Evolutionary conservation across 192 early-diverging fungal species (phyloP).

Genomic region (Cladochytrium replicatum): DNA sequence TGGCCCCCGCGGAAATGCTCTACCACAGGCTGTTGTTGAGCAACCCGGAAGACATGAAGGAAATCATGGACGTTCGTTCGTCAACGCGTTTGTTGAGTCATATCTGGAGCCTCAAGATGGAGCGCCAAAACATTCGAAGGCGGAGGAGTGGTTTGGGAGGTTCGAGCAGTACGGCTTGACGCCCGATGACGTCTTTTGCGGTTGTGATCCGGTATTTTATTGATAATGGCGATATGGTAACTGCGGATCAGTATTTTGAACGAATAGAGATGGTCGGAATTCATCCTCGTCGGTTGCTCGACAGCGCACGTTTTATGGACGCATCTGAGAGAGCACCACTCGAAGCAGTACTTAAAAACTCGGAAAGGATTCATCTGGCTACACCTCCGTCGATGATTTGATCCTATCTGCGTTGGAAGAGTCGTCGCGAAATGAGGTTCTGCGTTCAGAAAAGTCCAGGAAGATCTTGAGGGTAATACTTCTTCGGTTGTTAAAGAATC

Average conservation of each 20-base stretch:
- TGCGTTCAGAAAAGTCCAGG: neutral
- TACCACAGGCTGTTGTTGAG: constrained; percentile 51
- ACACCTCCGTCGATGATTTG: constrained; percentile 8
- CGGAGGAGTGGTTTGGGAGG: constrained; percentile 62
- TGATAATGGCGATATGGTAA: constrained; percentile 20
- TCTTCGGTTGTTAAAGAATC: too few species aligned
- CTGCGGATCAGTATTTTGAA: constrained; percentile 46
- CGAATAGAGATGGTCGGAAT: constrained; percentile 19
- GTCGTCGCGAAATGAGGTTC: too few species aligned
- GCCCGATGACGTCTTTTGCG: constrained; percentile 65
- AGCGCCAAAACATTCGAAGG: constrained; percentile 38
- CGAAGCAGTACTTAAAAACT: constrained; percentile 19
- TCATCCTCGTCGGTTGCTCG: constrained; percentile 6
- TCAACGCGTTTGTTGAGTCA: constrained; percentile 75
- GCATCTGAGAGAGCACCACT: constrained; percentile 15
- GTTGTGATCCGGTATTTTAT: constrained; percentile 68
- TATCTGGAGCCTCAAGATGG: constrained; percentile 39
- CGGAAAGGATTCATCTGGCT: constrained; percentile 3
- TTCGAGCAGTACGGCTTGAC: constrained; percentile 45
- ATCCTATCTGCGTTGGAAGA: constrained; percentile 22
- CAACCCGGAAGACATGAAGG: constrained; percentile 59
- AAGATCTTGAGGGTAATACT: too few species aligned
- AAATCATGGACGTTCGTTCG: constrained; percentile 56
- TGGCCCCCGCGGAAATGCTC: constrained; percentile 63
- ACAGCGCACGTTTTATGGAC: constrained; percentile 14